phyloP scores from a whole-genome alignment of 2,329 filamentous ascomycete species.

The Neonectria punicea region DNA sequence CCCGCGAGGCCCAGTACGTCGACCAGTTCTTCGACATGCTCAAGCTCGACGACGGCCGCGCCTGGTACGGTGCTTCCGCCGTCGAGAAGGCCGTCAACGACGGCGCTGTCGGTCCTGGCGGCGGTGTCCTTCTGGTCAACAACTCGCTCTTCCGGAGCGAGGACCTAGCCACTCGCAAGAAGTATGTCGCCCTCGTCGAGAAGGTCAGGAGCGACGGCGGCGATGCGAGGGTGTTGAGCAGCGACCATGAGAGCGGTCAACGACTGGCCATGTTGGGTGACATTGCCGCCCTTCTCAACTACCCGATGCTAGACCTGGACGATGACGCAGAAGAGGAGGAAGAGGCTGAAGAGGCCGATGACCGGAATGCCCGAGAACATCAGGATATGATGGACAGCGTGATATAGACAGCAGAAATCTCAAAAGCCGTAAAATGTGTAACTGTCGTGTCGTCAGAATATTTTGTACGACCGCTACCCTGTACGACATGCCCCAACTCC shows the following conservation, averaged over 20 bases:
- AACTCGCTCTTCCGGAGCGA: slow-evolving; percentile 89
- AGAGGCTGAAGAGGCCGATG: slow-evolving; percentile 44
- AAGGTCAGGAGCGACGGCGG: slow-evolving; percentile 88
- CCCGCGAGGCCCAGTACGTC: slow-evolving; percentile 84
- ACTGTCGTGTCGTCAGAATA: slow-evolving; percentile 1
- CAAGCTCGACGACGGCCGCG: slow-evolving; percentile 84
- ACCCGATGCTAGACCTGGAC: slow-evolving; percentile 84
- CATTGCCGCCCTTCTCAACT: slow-evolving; percentile 90
- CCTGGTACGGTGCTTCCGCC: slow-evolving; percentile 88
- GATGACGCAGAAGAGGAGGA: slow-evolving; percentile 68
- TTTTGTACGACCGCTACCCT: slow-evolving; percentile 7
- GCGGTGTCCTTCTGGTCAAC: slow-evolving; percentile 85
- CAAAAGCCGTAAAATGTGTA: slow-evolving; percentile 26
- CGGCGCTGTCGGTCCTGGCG: slow-evolving; percentile 87
- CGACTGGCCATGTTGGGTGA: slow-evolving; percentile 85
- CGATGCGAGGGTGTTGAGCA: slow-evolving; percentile 88
- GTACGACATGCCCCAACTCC: background rate
- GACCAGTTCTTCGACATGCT: slow-evolving; percentile 84
- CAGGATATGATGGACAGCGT: slow-evolving; percentile 42
- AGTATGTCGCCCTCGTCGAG: slow-evolving; percentile 88
- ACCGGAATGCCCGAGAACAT: slow-evolving; percentile 40
- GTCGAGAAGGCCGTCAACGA: slow-evolving; percentile 86
- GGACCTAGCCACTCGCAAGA: slow-evolving; percentile 78
- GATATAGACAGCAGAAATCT: slow-evolving; percentile 39
- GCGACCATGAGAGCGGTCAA: slow-evolving; percentile 92